Evolutionary conservation across 179 eudicot genomes (phyloP).

Genomic region (Spergularia azorica): DNA sequence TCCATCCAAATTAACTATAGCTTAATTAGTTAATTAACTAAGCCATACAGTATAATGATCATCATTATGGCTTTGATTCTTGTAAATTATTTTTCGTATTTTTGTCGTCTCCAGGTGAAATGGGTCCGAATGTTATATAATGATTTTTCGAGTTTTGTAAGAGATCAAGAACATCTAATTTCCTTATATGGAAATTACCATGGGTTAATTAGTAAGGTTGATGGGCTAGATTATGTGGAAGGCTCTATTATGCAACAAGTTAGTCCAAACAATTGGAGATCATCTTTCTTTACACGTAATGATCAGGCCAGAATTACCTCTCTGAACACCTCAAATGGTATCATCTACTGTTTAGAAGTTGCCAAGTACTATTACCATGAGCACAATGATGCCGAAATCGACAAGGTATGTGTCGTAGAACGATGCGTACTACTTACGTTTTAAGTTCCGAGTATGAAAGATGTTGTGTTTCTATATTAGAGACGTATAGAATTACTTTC

Average conservation of each 20-base stretch:
- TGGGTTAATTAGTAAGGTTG: constrained; percentile 1
- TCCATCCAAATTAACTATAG: constrained; percentile 7
- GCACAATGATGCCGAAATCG: constrained; percentile 24
- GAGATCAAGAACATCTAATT: constrained; percentile 83
- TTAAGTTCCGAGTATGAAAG: too few species aligned
- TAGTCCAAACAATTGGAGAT: constrained; percentile 82
- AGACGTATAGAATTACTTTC: too few species aligned
- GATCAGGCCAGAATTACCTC: constrained; percentile 54
- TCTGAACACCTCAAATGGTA: constrained; percentile 40
- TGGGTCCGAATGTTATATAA: constrained; percentile 79
- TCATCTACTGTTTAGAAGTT: constrained; percentile 75
- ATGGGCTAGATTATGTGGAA: constrained; percentile 65
- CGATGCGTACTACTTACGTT: too few species aligned
- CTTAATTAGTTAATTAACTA: not conserved
- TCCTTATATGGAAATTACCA: constrained; percentile 40
- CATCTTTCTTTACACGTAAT: constrained; percentile 62
- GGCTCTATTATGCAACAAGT: constrained; percentile 57
- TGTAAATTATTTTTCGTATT: not conserved
- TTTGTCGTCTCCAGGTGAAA: constrained; percentile 53
- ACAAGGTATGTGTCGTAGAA: constrained; percentile 36
- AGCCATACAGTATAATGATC: not conserved
- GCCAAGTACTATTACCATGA: constrained; percentile 62
- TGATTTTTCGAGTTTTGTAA: constrained; percentile 62
- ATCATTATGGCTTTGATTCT: not conserved
- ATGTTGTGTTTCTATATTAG: too few species aligned